Base-by-base conservation (phyloP, 306 rosid species). In the Rosa lucieae region DNA sequence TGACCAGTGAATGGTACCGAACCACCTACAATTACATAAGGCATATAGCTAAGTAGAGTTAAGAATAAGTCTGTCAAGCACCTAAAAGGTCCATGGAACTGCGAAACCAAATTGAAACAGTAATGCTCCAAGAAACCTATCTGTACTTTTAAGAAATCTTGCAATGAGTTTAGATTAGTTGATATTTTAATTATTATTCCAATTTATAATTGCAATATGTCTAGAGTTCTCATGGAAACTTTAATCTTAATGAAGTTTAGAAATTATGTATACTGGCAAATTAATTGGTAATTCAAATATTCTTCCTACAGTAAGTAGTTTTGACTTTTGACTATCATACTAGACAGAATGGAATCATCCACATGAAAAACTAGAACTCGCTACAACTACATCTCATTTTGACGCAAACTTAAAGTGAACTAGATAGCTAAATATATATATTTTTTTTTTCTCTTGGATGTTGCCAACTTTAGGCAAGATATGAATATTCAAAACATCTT, bases 1-100 rank as follows among this genome's bases (percentile, higher is more conserved):
- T 84, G 70, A 93, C 91, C 83, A 95, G 90, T n/a, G 99, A 95
- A 87, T 95, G 99, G 85, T 95, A 95, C 85, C 99, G 88, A 77
- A 96, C 99, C 70, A 93, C 99, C 99, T 95, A 91, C 84, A 87
- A 84, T 74, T 80, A 83, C 80, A 46, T 77, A 79, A 79, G 80
- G 48, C 74, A 70, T 32, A 52, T 13, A 53, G 32, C 58, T 32
- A 73, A 29, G 0, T 17, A 73, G 7, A 74, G 43, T 55, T 43
- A 58, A 56, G 69, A 58, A 42, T 14, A 13, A 43, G 43, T 14
- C 2, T 44, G 56, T 58, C 70, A 59, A 43, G 32, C 14, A 75
- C 23, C 70, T 15, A 43, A 21, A 23, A 35, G 13, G 42, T 59
- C 40, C 8, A 43, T 75, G 56, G 78, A 21, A 58, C 43, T 12